These are phyloP conservation scores for Pancytospora epiphaga DNA, from an alignment of 371 early-diverging fungal genomes.

Conservation along the genomic window DNA sequence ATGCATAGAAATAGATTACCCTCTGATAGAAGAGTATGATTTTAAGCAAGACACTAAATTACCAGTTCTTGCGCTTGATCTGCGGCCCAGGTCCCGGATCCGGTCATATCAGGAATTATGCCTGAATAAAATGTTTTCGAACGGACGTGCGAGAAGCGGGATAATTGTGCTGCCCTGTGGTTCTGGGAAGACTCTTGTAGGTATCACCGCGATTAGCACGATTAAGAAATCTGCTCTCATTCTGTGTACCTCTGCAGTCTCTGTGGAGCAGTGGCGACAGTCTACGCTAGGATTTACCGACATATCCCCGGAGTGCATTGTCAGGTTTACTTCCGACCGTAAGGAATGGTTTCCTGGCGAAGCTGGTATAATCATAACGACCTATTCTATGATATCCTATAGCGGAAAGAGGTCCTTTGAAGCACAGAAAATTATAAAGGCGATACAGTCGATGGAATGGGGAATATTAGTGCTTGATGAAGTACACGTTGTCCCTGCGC, in stretches of 20 bases:
- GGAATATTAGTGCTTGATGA: slow-evolving; percentile 92
- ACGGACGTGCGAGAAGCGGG: slow-evolving; percentile 86
- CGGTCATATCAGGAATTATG: slow-evolving; percentile 95
- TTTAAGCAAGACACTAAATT: slow-evolving; percentile 77
- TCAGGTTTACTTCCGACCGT: slow-evolving; percentile 83
- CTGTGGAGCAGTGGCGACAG: slow-evolving; percentile 94
- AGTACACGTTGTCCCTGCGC: slow-evolving; percentile 97
- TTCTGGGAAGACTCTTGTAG: slow-evolving; percentile 95
- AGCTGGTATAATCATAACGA: slow-evolving; percentile 83
- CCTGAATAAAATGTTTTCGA: slow-evolving; percentile 97
- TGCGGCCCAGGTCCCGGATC: slow-evolving; percentile 83
- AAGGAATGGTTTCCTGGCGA: slow-evolving; percentile 73
- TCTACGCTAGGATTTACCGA: slow-evolving; percentile 87
- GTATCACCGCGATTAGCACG: slow-evolving; percentile 94
- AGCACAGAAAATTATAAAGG: slow-evolving; percentile 88
- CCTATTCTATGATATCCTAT: slow-evolving; percentile 93
- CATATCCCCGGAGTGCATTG: slow-evolving; percentile 76
- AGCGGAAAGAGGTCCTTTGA: slow-evolving; percentile 83
- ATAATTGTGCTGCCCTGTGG: slow-evolving; percentile 98
- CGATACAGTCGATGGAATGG: slow-evolving; percentile 81
- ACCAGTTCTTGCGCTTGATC: slow-evolving; percentile 77
- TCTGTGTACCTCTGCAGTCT: slow-evolving; percentile 84
- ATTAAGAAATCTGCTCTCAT: slow-evolving; percentile 88
- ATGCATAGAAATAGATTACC: slow-evolving; percentile 85
- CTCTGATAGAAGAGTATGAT: slow-evolving; percentile 95